Base-by-base conservation (phyloP, 345 rosid species). In the Salix purpurea region DNA sequence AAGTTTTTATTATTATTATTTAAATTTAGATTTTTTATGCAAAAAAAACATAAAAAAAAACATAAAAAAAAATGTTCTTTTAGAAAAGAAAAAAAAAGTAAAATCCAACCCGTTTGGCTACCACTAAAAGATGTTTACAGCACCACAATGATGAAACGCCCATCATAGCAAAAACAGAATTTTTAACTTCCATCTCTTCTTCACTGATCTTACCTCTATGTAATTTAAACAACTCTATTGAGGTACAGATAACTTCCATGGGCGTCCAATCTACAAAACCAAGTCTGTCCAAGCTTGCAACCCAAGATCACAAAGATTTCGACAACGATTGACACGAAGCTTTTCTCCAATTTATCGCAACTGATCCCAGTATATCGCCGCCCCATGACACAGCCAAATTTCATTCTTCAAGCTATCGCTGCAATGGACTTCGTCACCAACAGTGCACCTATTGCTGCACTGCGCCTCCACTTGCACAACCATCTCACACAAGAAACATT, bases 391-490 rank as follows among this genome's bases (percentile, higher is more conserved):
- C 69, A 87, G 94, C 89, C 83, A 91, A 70, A 81, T 89, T 88
- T 93, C 94, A 90, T 76, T 89, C 97, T 81, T 86, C 67, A 24
- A 92, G 93, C 89, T 76, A 95, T 89, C n/a, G 94, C 91, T 24
- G 24, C 40, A 42, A 91, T 84, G 32, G 92, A 85, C 24, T 89
- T 39, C 89, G 68, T 93, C 89, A n/a, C 85, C 91, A 75, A 88
- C 78, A 2, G 78, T 81, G 77, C 71, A 30, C 95, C 94, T 5
- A 88, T 75, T 56, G 82, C 76, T 65, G 86, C 88, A 87, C 60
- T 28, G 83, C 87, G 77, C 82, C 76, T 52, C 80, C 83, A 28
- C 21, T 54, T 64, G 81, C 77, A 23, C 34, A 66, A 73, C 65
- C 65, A 76, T 75, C 76, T 79, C 13, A 82, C 18, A 50, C 86